Percentiles rank a stretch among this genome's conserved stretches.
Conservation (phyloP, 768 basidiomycete species). For the Lentinula boryana region DNA sequence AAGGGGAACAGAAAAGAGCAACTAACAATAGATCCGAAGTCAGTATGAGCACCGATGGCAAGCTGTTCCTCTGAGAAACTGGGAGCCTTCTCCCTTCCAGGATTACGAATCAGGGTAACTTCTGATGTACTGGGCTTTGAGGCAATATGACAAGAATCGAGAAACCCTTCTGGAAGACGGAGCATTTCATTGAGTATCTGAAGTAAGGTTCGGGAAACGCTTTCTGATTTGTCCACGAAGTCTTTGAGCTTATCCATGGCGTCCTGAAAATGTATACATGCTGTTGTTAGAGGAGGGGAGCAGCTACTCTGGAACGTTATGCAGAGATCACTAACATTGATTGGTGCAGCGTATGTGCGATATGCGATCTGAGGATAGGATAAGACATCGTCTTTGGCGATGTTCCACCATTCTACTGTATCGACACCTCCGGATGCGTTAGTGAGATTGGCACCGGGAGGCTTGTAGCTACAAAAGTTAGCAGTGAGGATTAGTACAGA, state of each 20-base stretch:
- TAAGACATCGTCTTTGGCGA: conserved; percentile 45
- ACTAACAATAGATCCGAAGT: conserved; percentile 42
- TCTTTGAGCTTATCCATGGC: conserved; percentile 16
- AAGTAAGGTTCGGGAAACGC: conserved; percentile 32
- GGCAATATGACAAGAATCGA: conserved; percentile 27
- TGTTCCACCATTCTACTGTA: conserved; percentile 39
- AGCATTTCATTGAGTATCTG: conserved; percentile 34
- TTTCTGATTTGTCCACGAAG: too few relatives aligned
- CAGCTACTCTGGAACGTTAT: too few relatives aligned
- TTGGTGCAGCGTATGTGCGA: conserved; percentile 35
- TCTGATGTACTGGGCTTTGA: conserved; percentile 35
- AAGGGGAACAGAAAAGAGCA: background rate
- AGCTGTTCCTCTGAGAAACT: conserved; percentile 22
- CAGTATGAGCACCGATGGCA: conserved; percentile 43
- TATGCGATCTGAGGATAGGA: conserved; percentile 34
- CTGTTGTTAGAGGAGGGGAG: conserved; percentile 27
- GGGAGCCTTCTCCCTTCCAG: conserved; percentile 23
- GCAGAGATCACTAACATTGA: conserved; percentile 18
- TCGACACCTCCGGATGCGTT: conserved; percentile 41
- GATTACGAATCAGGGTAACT: conserved; percentile 26
- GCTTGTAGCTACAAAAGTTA: conserved; percentile 33
- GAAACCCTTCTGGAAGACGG: conserved; percentile 33
- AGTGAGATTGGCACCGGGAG: conserved; percentile 35
- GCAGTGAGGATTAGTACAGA: background rate
- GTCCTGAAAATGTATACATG: conserved; percentile 33